Base-by-base conservation (phyloP, 768 basidiomycete genomes). In the Tulasnella sp. region DNA sequence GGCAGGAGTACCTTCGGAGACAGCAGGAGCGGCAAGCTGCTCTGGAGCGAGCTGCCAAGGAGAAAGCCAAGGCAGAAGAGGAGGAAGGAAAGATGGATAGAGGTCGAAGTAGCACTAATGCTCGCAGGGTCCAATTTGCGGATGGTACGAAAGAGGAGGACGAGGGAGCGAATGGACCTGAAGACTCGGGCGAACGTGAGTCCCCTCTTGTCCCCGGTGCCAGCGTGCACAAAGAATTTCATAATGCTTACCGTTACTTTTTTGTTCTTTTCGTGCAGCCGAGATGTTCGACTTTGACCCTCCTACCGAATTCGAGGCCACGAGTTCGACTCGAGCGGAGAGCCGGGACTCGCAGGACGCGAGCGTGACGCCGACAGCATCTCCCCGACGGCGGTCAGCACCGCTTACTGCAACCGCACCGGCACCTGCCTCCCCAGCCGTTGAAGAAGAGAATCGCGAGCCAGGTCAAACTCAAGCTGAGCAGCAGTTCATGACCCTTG, bases 211-310 rank as follows among this genome's bases (percentile, higher is more conserved):
- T 74, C 7, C 27, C 44, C 40, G 31, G 31, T 58, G 52, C 36
- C 16, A 19, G 71, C 12, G 19, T 27, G 5, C 27, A 21, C 24
- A 62, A 62, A 31, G 58, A n/a, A 62, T 62, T 46, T 16, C 10
- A 46, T 19, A 12, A 18, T 38, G 72, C 18, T 44, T 36, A 36
- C 34, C 21, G 36, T 58, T 46, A 9, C 68, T 3, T 1, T 62
- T 62, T n/a, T 62, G 16, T n/a, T n/a, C 62, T 27, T 68, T 34
- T 5, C 4, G 4, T 68, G 8, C 16, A 79, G 78, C 71, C 31
- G 62, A 71, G 44, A 48, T 79, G 72, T 79, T 79, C 31, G 78
- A 79, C 52, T 72, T 79, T 79, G 78, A 79, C n/a, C 62, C 48
- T 36, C 76, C 71, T 5, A 40, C 56, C 27, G 78, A 71, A 34